These are phyloP conservation scores for Fusarium chaquense DNA, from an alignment of 2,329 filamentous ascomycete species.

Conservation along the genomic window DNA sequence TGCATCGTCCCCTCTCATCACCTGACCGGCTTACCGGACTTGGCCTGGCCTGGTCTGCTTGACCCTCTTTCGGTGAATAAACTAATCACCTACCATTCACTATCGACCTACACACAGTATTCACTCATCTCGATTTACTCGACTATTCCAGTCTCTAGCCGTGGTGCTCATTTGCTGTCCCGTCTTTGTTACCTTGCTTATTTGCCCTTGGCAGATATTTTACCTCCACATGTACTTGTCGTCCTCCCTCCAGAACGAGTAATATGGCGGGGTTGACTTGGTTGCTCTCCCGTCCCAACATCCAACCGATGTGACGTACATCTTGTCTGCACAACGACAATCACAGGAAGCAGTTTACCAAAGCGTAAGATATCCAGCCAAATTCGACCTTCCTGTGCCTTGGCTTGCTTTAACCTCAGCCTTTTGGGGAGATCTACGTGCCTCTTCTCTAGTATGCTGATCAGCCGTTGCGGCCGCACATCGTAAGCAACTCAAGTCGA, in stretches of 20 bases:
- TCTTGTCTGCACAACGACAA: conserved; percentile 5
- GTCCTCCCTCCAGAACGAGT: conserved; percentile 4
- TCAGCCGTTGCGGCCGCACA: conserved; percentile 18
- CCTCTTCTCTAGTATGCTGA: conserved; percentile 6
- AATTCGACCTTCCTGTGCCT: conserved; percentile 6
- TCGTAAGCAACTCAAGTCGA: conserved; percentile 2
- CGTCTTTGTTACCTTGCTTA: conserved; percentile 6
- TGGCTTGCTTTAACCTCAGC: conserved; percentile 22
- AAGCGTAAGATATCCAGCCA: conserved; percentile 2
- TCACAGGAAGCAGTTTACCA: conserved; percentile 6
- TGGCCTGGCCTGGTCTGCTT: background rate
- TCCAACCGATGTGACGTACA: conserved; percentile 29
- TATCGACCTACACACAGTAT: background rate
- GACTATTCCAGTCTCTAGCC: conserved; percentile 3
- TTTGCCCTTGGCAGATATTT: conserved; percentile 8
- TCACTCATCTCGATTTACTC: conserved; percentile 29
- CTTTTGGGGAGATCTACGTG: conserved; percentile 16
- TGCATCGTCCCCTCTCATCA: background rate
- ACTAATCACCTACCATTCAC: conserved; percentile 12
- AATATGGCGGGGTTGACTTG: conserved; percentile 24
- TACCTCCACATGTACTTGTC: conserved; percentile 15
- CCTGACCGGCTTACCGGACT: conserved; percentile 5
- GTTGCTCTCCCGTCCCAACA: conserved; percentile 30
- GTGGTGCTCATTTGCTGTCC: conserved; percentile 18
- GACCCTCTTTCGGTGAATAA: conserved; percentile 14